These are phyloP conservation scores for Mucor sp. DNA, from an alignment of 371 early-diverging fungal genomes.

Conservation along the genomic window DNA sequence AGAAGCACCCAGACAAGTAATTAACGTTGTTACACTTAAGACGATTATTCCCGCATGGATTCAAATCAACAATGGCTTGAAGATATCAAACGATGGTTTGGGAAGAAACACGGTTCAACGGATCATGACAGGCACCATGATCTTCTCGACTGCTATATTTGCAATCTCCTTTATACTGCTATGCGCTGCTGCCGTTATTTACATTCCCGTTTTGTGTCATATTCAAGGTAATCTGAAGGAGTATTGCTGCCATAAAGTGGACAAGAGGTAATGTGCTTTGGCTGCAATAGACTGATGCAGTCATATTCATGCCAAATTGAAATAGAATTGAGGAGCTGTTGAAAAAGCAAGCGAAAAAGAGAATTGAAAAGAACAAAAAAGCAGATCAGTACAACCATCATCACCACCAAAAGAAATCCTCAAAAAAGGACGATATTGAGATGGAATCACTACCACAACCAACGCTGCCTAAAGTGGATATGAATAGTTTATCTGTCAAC, in stretches of 20 bases:
- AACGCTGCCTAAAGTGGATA: conserved; percentile 20
- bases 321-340: conserved; percentile 32
- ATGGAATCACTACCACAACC: conserved; percentile 29
- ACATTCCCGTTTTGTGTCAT: conserved; percentile 79
- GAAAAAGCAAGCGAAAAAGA: conserved; percentile 31
- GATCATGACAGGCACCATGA: conserved; percentile 52
- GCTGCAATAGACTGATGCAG: not conserved
- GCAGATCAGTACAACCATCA: not conserved
- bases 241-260: conserved; percentile 89
- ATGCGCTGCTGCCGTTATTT: conserved; percentile 69
- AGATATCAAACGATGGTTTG: conserved; percentile 44
- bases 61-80: conserved; percentile 25
- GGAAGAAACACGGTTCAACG: conserved; percentile 31
- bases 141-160: conserved; percentile 41
- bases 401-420: conserved; percentile 5
- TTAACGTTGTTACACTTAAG: conserved; percentile 49
- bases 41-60: conserved; percentile 42
- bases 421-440: conserved; percentile 20
- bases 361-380: conserved; percentile 23
- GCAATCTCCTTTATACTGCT: conserved; percentile 59
- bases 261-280: conserved; percentile 69
- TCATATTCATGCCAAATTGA: not conserved
- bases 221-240: conserved; percentile 92
- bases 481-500: not conserved
- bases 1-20: conserved; percentile 83